These are phyloP conservation scores for Gymnopilus dilepis DNA, from an alignment of 768 basidiomycete species.

Conservation along the genomic window DNA sequence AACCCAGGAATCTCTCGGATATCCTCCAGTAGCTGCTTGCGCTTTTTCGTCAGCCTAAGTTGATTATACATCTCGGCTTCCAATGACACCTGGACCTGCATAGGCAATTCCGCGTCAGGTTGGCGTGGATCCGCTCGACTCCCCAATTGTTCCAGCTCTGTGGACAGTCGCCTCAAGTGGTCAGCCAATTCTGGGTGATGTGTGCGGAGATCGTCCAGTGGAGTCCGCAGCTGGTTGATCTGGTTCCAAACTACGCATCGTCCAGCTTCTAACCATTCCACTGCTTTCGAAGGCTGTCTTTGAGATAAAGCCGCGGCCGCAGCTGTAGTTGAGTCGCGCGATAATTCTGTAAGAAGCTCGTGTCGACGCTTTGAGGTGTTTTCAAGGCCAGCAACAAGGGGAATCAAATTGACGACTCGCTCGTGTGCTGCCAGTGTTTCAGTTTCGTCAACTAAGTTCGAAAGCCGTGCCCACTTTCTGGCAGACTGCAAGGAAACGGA, in stretches of 20 bases:
- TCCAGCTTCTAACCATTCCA: conserved; percentile 22
- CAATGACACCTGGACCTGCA: not conserved
- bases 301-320: conserved; percentile 17
- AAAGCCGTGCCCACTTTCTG: too few relatives aligned
- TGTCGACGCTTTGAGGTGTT: conserved; percentile 18
- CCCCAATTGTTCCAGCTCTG: not conserved
- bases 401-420: not conserved
- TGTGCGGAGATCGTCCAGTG: not conserved
- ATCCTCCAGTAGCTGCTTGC: conserved; percentile 19
- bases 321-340: conserved; percentile 15
- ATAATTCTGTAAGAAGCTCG: conserved; percentile 9
- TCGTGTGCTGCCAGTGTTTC: too few relatives aligned
- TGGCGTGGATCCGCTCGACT: not conserved
- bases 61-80: conserved; percentile 4
- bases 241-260: conserved; percentile 22
- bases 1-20: conserved; percentile 24
- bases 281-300: not conserved
- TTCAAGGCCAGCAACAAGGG: conserved; percentile 25
- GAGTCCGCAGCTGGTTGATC: conserved; percentile 15
- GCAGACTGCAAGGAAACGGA: too few relatives aligned
- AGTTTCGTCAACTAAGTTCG: too few relatives aligned
- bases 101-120: not conserved
- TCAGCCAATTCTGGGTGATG: conserved; percentile 8
- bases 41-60: conserved; percentile 20
- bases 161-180: not conserved